Percentiles rank a stretch among this genome's conserved stretches.
Evolutionary conservation across 306 rosid species (phyloP).

Genomic region (Gastrolobium bilobum): DNA sequence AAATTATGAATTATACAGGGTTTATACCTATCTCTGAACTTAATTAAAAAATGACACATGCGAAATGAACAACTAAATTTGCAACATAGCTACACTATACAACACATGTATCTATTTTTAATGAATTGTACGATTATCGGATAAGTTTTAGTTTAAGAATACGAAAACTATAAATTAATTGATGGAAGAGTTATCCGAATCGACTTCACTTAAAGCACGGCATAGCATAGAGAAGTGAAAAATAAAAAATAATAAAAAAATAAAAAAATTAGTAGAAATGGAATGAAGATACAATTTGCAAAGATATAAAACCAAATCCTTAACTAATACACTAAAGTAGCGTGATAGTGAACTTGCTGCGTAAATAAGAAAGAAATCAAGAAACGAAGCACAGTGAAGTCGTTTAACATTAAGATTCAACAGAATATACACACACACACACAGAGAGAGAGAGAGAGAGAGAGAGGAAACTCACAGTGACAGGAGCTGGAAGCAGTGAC

Average conservation of each 20-base stretch:
- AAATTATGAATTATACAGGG: not conserved
- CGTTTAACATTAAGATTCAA: not conserved
- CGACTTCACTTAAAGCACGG: not conserved
- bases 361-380: not conserved
- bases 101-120: not conserved
- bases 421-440: not conserved
- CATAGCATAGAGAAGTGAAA: not conserved
- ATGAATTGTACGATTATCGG: not conserved
- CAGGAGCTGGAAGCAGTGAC: not conserved
- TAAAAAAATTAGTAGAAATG: not conserved
- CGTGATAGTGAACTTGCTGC: not conserved
- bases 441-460: not conserved
- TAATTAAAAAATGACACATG: not conserved
- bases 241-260: not conserved
- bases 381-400: not conserved
- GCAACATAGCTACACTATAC: not conserved
- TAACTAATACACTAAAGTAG: slow-evolving; percentile 19
- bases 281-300: not conserved
- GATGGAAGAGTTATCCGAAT: not conserved
- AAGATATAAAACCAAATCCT: not conserved
- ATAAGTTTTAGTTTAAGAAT: not conserved
- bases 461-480: slow-evolving; percentile 25
- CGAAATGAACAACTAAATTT: not conserved
- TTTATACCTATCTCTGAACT: not conserved
- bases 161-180: not conserved